These are phyloP conservation scores for Dipteronia dyeriana DNA, from an alignment of 345 rosid genomes.

Conservation along the genomic window DNA sequence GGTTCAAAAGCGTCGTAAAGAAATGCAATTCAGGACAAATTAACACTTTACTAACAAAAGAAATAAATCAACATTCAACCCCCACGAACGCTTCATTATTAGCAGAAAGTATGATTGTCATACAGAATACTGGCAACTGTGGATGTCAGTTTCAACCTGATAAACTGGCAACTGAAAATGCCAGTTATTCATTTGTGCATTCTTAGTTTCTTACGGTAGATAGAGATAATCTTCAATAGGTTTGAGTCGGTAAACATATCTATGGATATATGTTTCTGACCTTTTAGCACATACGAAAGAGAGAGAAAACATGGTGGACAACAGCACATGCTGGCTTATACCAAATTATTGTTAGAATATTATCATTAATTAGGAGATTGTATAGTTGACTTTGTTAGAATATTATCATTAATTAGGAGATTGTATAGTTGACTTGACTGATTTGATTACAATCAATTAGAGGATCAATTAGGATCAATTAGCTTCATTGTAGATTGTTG, in stretches of 20 bases:
- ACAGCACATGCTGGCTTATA: not conserved
- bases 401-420: too few species aligned
- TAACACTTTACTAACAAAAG: not conserved
- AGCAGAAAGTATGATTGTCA: not conserved
- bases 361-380: too few species aligned
- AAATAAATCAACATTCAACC: not conserved
- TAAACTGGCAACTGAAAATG: not conserved
- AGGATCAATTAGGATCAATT: too few species aligned
- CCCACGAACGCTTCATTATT: not conserved
- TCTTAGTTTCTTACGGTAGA: too few species aligned
- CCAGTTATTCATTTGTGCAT: too few species aligned
- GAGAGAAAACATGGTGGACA: not conserved
- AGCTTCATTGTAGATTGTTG: too few species aligned
- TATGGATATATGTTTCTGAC: not conserved
- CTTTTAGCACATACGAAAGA: not conserved
- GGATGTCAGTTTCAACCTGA: not conserved
- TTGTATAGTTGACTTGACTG: too few species aligned
- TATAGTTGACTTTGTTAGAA: too few species aligned
- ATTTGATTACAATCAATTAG: too few species aligned
- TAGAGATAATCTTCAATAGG: too few species aligned
- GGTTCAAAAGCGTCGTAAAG: not conserved
- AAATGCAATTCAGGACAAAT: not conserved
- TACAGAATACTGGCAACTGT: not conserved
- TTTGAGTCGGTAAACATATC: not conserved
- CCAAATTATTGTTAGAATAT: too few species aligned